Evolutionary conservation across 768 basidiomycete species (phyloP), one percentile per base, ranked within the genome.

Genomic region (Pisolithus tinctorius): DNA sequence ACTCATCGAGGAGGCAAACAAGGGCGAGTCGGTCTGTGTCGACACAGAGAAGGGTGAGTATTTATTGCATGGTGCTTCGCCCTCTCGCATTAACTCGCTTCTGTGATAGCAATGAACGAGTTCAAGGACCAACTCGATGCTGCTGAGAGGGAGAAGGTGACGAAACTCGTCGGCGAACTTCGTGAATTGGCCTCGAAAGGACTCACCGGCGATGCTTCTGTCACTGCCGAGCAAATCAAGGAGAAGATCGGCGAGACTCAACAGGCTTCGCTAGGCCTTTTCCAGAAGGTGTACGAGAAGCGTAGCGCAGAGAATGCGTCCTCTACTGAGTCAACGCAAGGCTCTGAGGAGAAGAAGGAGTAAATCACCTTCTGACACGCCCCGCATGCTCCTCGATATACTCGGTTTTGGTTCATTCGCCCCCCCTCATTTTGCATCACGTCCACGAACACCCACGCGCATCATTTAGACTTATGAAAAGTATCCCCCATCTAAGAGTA

Each of bases 241-340:
- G 86, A 88, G 67, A 93, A 93, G 81, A 86, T 95, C 63, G 83
- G 78, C 67, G 92, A 93, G 74, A 92, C 93, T 4, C 95, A 98
- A 65, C 85, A 88, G 61, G 95, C 94, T 14, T 94, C 92, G 16
- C 82, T 98, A 36, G 89, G 90, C 53, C 85, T 98, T 53, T 98
- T 98, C 94, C 88, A 95, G 72, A 95, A 93, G 84, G 83, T 91
- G 13, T 93, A 94, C 67, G 91, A 93, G 79, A 95, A 95, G 81
- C 82, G 86, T 52, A 82, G 80, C 58, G 85, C 87, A 27, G 88
- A 91, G 71, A 79, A 77, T 56, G 72, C 66, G 37, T 64, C 79
- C 17, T 72, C 78, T 20, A 57, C 60, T 6, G 50, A 76, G 73
- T 53, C 72, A 67, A 45, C 62, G 6, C 69, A 73, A 62, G 70